Conservation (phyloP, 768 basidiomycete species). For the Russula emetica region DNA sequence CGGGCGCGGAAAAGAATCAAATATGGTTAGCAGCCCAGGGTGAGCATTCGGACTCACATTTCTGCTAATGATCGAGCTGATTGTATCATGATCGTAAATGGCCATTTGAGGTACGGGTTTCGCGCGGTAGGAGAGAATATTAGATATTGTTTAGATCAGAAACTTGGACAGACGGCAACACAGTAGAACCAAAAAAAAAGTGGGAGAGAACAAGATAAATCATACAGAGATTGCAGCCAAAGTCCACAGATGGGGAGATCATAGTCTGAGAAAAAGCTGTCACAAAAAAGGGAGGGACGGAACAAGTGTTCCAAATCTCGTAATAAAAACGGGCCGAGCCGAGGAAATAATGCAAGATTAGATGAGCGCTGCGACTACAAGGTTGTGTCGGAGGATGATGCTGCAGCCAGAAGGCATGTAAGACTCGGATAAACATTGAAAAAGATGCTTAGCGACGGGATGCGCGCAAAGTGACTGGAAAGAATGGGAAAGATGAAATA, state of each 20-base stretch:
- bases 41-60: conserved; percentile 49
- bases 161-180: conserved; percentile 29
- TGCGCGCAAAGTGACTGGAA: conserved; percentile 31
- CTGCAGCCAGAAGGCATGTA: conserved; percentile 40
- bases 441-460: conserved; percentile 34
- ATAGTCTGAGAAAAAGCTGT: conserved; percentile 18
- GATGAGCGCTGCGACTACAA: conserved; percentile 62
- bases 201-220: conserved; percentile 10
- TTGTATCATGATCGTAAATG: conserved; percentile 22
- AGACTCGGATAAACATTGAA: conserved; percentile 32
- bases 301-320: conserved; percentile 2
- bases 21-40: conserved; percentile 9
- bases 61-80: conserved; percentile 62
- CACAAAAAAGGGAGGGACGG: conserved; percentile 18
- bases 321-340: conserved; percentile 20
- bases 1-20: conserved; percentile 9
- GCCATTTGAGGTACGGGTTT: conserved; percentile 25
- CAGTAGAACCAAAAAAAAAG: conserved; percentile 24
- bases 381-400: conserved; percentile 63
- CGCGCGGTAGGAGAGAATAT: conserved; percentile 28
- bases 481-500: conserved; percentile 30
- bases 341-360: conserved; percentile 34
- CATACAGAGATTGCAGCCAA: conserved; percentile 22
- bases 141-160: conserved; percentile 34
- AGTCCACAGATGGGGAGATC: conserved; percentile 13